A percentile compares a stretch with the other conserved stretches of the same genome.
Conservation (phyloP, 2,329 filamentous ascomycete genomes). For the Dichotomopilus funicola region DNA sequence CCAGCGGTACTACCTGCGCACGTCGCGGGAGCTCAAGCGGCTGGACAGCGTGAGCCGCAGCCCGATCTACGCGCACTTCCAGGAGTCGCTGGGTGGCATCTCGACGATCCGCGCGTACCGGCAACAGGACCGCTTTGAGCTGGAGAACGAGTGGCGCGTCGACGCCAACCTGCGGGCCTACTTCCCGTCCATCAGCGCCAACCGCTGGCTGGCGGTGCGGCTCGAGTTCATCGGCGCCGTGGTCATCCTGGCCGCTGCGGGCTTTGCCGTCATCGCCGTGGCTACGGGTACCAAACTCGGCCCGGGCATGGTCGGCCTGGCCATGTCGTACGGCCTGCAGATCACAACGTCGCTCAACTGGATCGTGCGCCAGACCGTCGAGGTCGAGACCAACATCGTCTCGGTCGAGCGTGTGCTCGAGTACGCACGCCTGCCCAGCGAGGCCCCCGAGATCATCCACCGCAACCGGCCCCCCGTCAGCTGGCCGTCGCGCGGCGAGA, state of each 20-base stretch:
- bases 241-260: constrained; percentile 82
- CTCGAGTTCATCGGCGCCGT: constrained; percentile 92
- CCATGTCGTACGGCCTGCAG: constrained; percentile 95
- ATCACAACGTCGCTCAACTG: constrained; percentile 97
- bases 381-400: constrained; percentile 99
- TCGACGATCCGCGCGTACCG: constrained; percentile 93
- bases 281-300: constrained; percentile 57
- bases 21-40: constrained; percentile 91
- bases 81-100: constrained; percentile 90
- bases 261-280: constrained; percentile 76
- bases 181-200: constrained; percentile 91
- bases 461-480: constrained; percentile 79
- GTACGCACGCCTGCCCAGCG: constrained; percentile 83
- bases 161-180: constrained; percentile 92
- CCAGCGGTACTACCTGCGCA: constrained; percentile 93
- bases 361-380: constrained; percentile 97
- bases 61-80: constrained; percentile 97
- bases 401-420: constrained; percentile 96
- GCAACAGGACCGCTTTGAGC: constrained; percentile 77
- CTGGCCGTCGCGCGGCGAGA: constrained; percentile 84
- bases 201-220: constrained; percentile 89
- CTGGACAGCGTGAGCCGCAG: constrained; percentile 92
- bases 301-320: constrained; percentile 76
- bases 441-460: constrained; percentile 89
- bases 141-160: constrained; percentile 96